phyloP scores from a whole-genome alignment of 2,329 filamentous ascomycete genomes.

The Trichoderma asperellum region DNA sequence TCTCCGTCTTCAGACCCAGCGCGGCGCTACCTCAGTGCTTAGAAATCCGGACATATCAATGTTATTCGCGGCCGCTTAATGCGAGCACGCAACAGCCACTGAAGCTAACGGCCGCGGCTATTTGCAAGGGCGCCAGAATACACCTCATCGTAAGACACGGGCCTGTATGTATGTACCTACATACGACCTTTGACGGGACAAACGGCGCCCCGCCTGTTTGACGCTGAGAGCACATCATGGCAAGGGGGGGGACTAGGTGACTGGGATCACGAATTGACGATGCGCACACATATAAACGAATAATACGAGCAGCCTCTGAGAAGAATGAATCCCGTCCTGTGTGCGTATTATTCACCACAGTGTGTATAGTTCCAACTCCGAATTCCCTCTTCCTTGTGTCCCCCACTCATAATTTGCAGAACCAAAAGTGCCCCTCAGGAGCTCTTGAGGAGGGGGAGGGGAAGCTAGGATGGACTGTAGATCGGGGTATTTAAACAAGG shows the following conservation, averaged over 20 bases:
- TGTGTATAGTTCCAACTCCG: not conserved
- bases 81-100: not conserved
- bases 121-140: not conserved
- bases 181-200: not conserved
- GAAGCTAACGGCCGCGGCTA: conserved; percentile 6
- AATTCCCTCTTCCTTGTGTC: not conserved
- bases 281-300: not conserved
- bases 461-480: not conserved
- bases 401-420: not conserved
- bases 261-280: not conserved
- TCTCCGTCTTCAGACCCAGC: conserved; percentile 5
- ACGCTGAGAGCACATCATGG: not conserved
- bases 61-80: not conserved
- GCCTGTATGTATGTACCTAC: too few relatives aligned
- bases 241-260: not conserved
- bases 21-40: conserved; percentile 8
- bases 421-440: conserved; percentile 7
- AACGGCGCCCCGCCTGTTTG: conserved; percentile 12
- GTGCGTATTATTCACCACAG: not conserved
- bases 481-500: conserved; percentile 6
- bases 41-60: conserved; percentile 26
- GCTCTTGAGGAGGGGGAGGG: not conserved
- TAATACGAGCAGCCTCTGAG: not conserved
- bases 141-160: conserved; percentile 2
- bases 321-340: not conserved